These are phyloP conservation scores for Xylariaceae sp. DNA, from an alignment of 2,329 filamentous ascomycete genomes.

Conservation along the genomic window DNA sequence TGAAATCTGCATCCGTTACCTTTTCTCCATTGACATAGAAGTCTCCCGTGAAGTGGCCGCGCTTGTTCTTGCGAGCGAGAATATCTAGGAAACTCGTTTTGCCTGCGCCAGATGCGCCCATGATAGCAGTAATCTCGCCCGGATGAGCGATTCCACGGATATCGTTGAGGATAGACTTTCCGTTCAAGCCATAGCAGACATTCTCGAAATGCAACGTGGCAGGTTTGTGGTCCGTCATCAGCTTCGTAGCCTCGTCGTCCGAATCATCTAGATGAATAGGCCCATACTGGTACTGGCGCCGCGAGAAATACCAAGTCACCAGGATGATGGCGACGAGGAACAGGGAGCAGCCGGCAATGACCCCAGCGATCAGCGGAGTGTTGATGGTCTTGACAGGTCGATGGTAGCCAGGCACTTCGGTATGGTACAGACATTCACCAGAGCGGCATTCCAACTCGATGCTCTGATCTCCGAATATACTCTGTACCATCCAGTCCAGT, in stretches of 20 bases:
- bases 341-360: slow-evolving; percentile 79
- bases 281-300: slow-evolving; percentile 64
- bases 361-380: slow-evolving; percentile 87
- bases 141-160: slow-evolving; percentile 86
- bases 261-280: slow-evolving; percentile 82
- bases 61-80: slow-evolving; percentile 92
- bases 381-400: slow-evolving; percentile 92
- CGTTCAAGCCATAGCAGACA: slow-evolving; percentile 80
- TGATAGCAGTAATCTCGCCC: slow-evolving; percentile 94
- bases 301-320: slow-evolving; percentile 79
- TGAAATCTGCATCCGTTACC: slow-evolving; percentile 77
- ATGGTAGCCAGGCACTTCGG: slow-evolving; percentile 86
- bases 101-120: slow-evolving; percentile 95
- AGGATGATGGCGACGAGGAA: slow-evolving; percentile 87
- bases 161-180: slow-evolving; percentile 74
- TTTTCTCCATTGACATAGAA: slow-evolving; percentile 94
- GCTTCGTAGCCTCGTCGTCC: slow-evolving; percentile 78
- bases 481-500: slow-evolving; percentile 85
- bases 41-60: slow-evolving; percentile 69
- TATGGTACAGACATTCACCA: slow-evolving; percentile 90
- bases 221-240: slow-evolving; percentile 88
- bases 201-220: slow-evolving; percentile 84
- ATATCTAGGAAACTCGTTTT: slow-evolving; percentile 98
- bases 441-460: slow-evolving; percentile 78
- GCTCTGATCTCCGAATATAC: slow-evolving; percentile 84